Conservation (phyloP, 352 stramenopile genomes). For the Pythium apleroticum region DNA sequence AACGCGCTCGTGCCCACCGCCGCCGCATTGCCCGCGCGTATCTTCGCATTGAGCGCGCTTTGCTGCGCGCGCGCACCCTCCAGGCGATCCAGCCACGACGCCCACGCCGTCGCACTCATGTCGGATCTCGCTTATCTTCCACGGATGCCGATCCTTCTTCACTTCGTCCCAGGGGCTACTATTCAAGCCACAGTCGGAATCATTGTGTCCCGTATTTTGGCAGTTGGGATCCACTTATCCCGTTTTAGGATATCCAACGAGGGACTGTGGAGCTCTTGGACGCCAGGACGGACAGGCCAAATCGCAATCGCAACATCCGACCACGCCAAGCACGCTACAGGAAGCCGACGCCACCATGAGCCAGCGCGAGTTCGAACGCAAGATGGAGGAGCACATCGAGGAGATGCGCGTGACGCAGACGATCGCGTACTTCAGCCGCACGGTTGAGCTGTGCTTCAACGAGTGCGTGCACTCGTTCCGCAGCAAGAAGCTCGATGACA, state of each 20-base stretch:
- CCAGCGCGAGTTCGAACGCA: conserved; percentile 86
- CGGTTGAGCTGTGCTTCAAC: conserved; percentile 88
- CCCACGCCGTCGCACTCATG: conserved; percentile 76
- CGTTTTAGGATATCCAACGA: conserved; percentile 6
- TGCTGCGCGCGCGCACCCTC: conserved; percentile 75
- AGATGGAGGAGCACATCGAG: conserved; percentile 91
- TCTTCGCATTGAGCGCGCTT: conserved; percentile 58
- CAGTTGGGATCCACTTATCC: background rate
- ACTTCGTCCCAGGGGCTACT: conserved; percentile 23
- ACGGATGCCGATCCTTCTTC: conserved; percentile 22
- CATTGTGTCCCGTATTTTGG: conserved; percentile 1
- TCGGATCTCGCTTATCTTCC: conserved; percentile 23
- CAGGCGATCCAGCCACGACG: conserved; percentile 78
- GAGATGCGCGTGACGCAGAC: conserved; percentile 90
- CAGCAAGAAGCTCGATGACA: conserved; percentile 91
- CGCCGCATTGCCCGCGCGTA: conserved; percentile 59
- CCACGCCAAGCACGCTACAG: conserved; percentile 2
- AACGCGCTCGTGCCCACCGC: conserved; percentile 81
- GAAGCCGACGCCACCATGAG: conserved; percentile 37
- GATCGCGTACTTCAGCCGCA: conserved; percentile 89
- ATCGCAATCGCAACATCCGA: background rate
- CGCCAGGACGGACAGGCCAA: conserved; percentile 1
- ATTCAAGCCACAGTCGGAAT: conserved; percentile 1
- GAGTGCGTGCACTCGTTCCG: conserved; percentile 90
- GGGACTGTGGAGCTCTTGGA: conserved; percentile 29